Evolutionary conservation across 352 stramenopile species (phyloP), one percentile per base, ranked within the genome.

Genomic region (Globisporangium nunn): DNA sequence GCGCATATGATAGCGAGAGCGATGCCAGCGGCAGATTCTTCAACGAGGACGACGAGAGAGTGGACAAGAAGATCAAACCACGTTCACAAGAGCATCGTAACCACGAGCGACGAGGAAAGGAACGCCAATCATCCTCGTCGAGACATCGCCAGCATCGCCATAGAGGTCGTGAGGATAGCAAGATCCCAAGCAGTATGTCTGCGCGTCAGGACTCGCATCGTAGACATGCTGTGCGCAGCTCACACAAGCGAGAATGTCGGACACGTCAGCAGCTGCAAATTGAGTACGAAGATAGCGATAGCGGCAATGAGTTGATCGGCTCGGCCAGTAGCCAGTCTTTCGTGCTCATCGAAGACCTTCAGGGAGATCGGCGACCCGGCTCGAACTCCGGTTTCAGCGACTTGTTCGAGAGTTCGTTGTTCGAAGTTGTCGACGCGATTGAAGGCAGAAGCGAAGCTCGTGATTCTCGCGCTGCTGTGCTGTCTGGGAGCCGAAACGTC

Each of bases 371-470:
- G 4, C 30, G 40, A 18, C 6, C 23, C n/a, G 39, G 41, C 2
- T 23, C 43, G 3, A 43, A n/a, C 47, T 29, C 31, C 11, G 70
- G 57, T 35, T 68, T 68, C 39, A 58, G 55, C 23, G 63, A 45
- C 47, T 29, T 85, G 51, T 80, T 76, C 47, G 74, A 85, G 30
- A 62, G 67, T 3, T 78, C 70, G 3, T 46, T 85, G 30, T 70
- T 81, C 37, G 74, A 80, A 29, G 63, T 76, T 7, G 65, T 85
- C 2, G 64, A 85, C 30, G 63, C 67, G 0, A 66, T 85, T 17
- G 74, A 84, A 53, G 48, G 29, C 30, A 35, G 8, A 6, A 54
- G 29, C 37, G 37, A 17, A 17, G 11, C 12, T 15, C 37, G 11
- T 17, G 11, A 43, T 12, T 10, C 37, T 43, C 37, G 2, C 11